Evolutionary conservation across 1,139 yeast species (phyloP), one percentile per base, ranked within the genome.

Genomic region (Yamadazyma oceani): DNA sequence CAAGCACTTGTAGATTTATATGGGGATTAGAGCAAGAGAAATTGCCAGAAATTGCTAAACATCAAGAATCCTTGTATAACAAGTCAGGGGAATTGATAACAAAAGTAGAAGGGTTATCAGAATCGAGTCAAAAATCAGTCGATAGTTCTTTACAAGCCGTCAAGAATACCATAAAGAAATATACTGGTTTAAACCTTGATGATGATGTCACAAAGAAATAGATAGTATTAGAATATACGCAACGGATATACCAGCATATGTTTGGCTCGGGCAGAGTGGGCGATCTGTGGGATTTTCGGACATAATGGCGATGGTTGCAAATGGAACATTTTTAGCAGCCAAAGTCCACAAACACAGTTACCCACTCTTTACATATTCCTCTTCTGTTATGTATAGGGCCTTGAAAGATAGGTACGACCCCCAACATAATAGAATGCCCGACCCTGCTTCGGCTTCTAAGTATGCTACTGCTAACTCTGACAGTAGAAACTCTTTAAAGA

Each of bases 151-250:
- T 77, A n/a, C 64, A 66, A 24, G 54, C 64, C 9, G 59, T 79
- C 33, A 74, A 78, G 50, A 62, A 62, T 48, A 58, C 70, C 14
- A 59, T 85, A 47, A 82, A 80, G 37, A 77, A 73, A 27, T 65
- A 74, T 46, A 82, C 92, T 13, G 94, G 94, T 2, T 68, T 85
- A 57, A 80, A 81, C 53, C 57, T 83, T 35, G 85, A 80, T 45
- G 85, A 78, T 42, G 80, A 77, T 31, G 82, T 76, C 10, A 62
- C 78, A n/a, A 75, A 75, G 41, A 78, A 78, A 63, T 72, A 66
- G 51, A 31, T 23, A 5, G 8, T 7, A 8, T 7, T 5, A 24
- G n/a, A n/a, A n/a, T n/a, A n/a, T n/a, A n/a, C n/a, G n/a, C n/a
- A n/a, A n/a, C n/a, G n/a, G n/a, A n/a, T n/a, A n/a, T n/a, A n/a